Evolutionary conservation across 352 stramenopile genomes (phyloP).

Genomic region (Phytophthora nicotianae): DNA sequence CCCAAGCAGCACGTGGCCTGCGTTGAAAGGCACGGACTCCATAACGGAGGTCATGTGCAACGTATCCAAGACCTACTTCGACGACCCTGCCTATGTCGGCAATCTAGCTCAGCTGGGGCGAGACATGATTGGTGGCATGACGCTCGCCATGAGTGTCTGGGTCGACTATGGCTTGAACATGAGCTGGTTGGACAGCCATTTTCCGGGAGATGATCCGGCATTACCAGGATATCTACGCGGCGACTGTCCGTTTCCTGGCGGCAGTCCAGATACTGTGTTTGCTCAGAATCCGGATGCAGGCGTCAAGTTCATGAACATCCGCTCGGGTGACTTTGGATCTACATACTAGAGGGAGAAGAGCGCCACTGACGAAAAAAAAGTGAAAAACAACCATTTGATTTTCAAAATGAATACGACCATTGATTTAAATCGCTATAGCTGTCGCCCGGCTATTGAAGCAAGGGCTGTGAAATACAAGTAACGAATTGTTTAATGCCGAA

Average conservation of each 20-base stretch:
- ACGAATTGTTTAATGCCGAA: too few relatives aligned
- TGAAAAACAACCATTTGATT: too few relatives aligned
- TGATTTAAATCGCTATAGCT: too few relatives aligned
- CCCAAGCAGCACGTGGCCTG: conserved; percentile 26
- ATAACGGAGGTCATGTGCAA: conserved; percentile 50
- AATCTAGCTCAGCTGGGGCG: conserved; percentile 45
- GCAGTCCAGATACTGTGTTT: conserved; percentile 43
- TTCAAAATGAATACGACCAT: too few relatives aligned
- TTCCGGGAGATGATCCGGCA: conserved; percentile 23
- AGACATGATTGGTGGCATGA: conserved; percentile 49
- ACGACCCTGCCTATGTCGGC: conserved; percentile 41
- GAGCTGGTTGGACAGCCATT: conserved; percentile 64
- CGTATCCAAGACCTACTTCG: conserved; percentile 46
- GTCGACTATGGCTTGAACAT: conserved; percentile 52
- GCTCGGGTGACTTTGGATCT: conserved; percentile 54
- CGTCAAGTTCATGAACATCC: conserved; percentile 67
- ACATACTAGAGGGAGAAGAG: conserved; percentile 27
- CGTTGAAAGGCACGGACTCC: conserved; percentile 28
- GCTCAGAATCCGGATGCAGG: conserved; percentile 44
- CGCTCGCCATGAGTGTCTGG: conserved; percentile 68
- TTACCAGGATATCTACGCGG: conserved; percentile 48
- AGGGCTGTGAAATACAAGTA: too few relatives aligned
- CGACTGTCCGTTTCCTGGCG: conserved; percentile 42
- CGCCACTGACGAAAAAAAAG: too few relatives aligned
- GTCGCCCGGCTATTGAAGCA: too few relatives aligned